These are phyloP conservation scores for Agaricus subrufescens DNA, from an alignment of 768 basidiomycete species.

Conservation along the genomic window DNA sequence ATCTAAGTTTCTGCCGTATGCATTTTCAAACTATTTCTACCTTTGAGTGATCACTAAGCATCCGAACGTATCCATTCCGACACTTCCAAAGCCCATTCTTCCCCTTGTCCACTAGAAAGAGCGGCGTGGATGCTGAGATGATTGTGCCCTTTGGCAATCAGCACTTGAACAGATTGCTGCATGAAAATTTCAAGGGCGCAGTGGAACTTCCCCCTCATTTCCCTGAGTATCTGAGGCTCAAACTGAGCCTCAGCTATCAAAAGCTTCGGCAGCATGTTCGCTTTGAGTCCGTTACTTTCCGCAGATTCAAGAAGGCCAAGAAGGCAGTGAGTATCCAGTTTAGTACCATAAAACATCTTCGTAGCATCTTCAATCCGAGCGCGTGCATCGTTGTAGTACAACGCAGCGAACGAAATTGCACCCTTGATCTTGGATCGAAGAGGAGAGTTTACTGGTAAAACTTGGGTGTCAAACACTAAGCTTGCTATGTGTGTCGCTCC, in stretches of 20 bases:
- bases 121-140: slow-evolving; percentile 54
- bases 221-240: slow-evolving; percentile 45
- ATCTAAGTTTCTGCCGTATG: too few species aligned
- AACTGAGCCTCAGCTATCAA: slow-evolving; percentile 46
- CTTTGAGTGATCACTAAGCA: background rate
- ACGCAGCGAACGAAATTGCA: slow-evolving; percentile 39
- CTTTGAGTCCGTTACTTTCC: slow-evolving; percentile 17
- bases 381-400: slow-evolving; percentile 28
- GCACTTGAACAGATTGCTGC: slow-evolving; percentile 24
- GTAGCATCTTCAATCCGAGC: slow-evolving; percentile 17
- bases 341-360: slow-evolving; percentile 24
- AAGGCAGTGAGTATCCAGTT: background rate
- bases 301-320: slow-evolving; percentile 24
- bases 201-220: slow-evolving; percentile 31
- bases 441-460: slow-evolving; percentile 24
- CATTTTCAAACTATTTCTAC: background rate
- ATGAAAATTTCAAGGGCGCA: slow-evolving; percentile 31
- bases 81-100: slow-evolving; percentile 57
- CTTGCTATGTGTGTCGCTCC: slow-evolving; percentile 49
- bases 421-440: slow-evolving; percentile 37
- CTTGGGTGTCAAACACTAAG: slow-evolving; percentile 32
- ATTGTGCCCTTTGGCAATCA: slow-evolving; percentile 51
- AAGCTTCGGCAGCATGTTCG: slow-evolving; percentile 38
- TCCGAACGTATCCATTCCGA: slow-evolving; percentile 28
- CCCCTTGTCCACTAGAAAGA: slow-evolving; percentile 50